Evolutionary conservation across 208 protist species (phyloP).

Genomic region (Trypanosomatidae sp.): DNA sequence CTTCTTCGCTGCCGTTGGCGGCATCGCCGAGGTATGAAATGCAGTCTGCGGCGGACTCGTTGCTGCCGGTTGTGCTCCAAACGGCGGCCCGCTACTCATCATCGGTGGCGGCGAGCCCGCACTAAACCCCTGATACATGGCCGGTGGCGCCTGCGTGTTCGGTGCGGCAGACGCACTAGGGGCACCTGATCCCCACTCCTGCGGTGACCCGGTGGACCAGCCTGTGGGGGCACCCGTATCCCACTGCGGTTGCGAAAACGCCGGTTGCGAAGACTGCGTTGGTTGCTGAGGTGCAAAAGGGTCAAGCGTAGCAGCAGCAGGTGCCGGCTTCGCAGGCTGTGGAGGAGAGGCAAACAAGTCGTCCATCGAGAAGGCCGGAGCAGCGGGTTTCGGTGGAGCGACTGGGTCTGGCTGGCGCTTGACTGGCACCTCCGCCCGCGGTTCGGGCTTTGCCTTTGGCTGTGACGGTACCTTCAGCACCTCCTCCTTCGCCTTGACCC

Average conservation of each 20-base stretch:
- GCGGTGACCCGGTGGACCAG: constrained; percentile 26
- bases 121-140: background rate
- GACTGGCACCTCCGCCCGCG: background rate
- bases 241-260: constrained; percentile 10
- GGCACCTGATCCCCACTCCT: constrained; percentile 16
- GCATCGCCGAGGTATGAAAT: too few relatives aligned
- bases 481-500: constrained; percentile 14
- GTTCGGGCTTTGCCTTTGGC: background rate
- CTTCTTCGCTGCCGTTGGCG: constrained; percentile 15
- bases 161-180: background rate
- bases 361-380: constrained; percentile 35
- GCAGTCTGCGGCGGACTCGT: background rate
- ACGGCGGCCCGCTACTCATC: background rate
- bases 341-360: constrained; percentile 31
- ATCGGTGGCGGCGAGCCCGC: background rate
- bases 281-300: too few relatives aligned
- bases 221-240: constrained; percentile 15
- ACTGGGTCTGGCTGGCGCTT: background rate
- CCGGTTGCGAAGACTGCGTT: too few relatives aligned
- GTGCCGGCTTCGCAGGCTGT: constrained; percentile 10
- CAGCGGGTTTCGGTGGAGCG: background rate
- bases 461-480: too few relatives aligned
- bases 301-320: too few relatives aligned
- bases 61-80: background rate
- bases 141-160: background rate